Evolutionary conservation across 2,329 filamentous ascomycete genomes (phyloP), one percentile per base, ranked within the genome.

Genomic region (Coniochaeta prunicola): DNA sequence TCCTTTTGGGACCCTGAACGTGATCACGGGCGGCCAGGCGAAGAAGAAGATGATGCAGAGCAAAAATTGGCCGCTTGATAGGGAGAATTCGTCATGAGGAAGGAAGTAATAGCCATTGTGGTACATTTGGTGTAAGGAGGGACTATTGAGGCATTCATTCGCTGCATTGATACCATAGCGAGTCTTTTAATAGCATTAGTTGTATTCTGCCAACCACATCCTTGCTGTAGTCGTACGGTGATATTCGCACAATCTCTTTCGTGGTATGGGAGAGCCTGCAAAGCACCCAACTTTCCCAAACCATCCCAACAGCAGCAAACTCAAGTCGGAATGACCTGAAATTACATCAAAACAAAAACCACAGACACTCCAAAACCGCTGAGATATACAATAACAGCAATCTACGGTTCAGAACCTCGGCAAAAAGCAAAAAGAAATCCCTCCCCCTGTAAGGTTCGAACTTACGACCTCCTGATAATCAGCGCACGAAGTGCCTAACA

Each of bases 1-100:
- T 56, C 71, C 72, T 3, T 73, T 73, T 60, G 68, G 65, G 30
- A 67, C 69, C 38, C 61, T 73, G 42, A 64, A 30, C 42, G 34
- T 57, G 4, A 28, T 42, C 6, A 45, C n/a, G n/a, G 34, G 55
- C 15, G 26, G 55, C 4, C 33, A 55, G 17, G 30, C 30, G 17
- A 55, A 28, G 53, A 19, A 50, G 45, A 53, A 34, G 57, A 61
- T 61, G 57, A 60, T 59, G 61, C 58, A 59, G 57, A 62, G n/a
- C n/a, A n/a, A 34, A 30, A 54, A 60, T 38, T 40, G 31, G 13
- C 60, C 57, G 57, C 59, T 61, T 53, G 28, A 36, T 19, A 45
- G 21, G 6, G 21, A 34, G 24, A 19, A 36, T 6, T 57, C 56
- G 5, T 58, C 55, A 17, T 50, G 45, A 55, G 53, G 24, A n/a